Evolutionary conservation across 75 land plant species (phyloP).

Genomic region (Pinus albicaulis): DNA sequence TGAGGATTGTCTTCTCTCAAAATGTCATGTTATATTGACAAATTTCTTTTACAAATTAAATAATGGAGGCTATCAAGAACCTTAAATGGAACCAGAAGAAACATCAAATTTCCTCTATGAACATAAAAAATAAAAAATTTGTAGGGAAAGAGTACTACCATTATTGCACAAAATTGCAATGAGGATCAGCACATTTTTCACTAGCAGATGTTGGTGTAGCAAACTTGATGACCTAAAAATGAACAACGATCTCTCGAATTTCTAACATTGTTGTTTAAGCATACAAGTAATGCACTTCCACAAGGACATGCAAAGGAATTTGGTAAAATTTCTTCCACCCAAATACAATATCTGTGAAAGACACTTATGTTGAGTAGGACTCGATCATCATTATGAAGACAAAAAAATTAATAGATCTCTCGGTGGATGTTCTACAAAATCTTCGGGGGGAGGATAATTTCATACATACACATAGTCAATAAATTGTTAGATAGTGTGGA

Average conservation of each 20-base stretch:
- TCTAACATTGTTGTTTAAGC: neutral
- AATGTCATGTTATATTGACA: neutral
- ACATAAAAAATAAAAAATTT: neutral
- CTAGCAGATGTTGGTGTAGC: slow-evolving; percentile 75
- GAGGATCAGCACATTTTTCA: slow-evolving; percentile 67
- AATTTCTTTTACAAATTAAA: neutral
- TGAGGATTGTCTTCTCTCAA: neutral
- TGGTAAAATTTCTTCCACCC: neutral
- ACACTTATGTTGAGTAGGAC: slow-evolving; percentile 75
- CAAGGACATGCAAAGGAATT: neutral
- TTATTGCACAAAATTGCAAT: slow-evolving; percentile 70
- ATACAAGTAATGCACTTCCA: neutral
- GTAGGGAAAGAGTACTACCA: slow-evolving; percentile 27
- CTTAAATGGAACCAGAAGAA: neutral
- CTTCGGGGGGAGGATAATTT: slow-evolving; percentile 35
- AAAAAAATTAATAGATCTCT: slow-evolving; percentile 43
- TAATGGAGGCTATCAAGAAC: neutral
- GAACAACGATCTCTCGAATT: neutral
- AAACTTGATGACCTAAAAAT: slow-evolving; percentile 56
- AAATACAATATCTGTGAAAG: neutral
- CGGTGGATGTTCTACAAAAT: slow-evolving; percentile 33
- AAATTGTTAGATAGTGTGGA: neutral
- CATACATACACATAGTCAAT: neutral
- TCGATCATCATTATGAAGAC: slow-evolving; percentile 79
- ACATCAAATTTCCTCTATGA: neutral